Conservation (phyloP, 1,284 basidiomycete species). For the Tilletia horrida region DNA sequence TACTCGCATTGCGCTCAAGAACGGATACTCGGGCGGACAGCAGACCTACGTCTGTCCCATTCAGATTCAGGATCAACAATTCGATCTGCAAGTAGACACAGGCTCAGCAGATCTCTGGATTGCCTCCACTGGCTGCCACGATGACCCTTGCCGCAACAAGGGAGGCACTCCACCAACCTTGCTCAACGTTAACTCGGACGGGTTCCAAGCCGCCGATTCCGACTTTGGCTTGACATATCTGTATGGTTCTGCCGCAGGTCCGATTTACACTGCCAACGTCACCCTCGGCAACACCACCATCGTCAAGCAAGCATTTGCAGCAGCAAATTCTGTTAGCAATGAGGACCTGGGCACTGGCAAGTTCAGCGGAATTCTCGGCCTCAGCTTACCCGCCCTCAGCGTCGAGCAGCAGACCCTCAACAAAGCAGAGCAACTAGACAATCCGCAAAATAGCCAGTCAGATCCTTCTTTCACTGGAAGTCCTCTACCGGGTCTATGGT, state of each 20-base stretch:
- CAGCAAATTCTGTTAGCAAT: slow-evolving; percentile 31
- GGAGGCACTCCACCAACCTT: slow-evolving; percentile 26
- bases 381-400: slow-evolving; percentile 43
- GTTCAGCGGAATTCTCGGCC: slow-evolving; percentile 41
- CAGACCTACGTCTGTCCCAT: slow-evolving; percentile 42
- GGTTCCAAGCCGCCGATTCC: slow-evolving; percentile 30
- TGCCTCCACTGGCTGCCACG: slow-evolving; percentile 36
- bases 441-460: slow-evolving; percentile 26
- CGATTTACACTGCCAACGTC: slow-evolving; percentile 35
- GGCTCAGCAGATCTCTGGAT: slow-evolving; percentile 44
- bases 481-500: slow-evolving; percentile 43
- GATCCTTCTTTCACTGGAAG: slow-evolving; percentile 33
- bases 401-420: slow-evolving; percentile 39
- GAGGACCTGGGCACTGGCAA: slow-evolving; percentile 40
- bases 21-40: slow-evolving; percentile 37
- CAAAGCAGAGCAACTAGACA: slow-evolving; percentile 29
- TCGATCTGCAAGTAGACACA: slow-evolving; percentile 45
- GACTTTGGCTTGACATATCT: slow-evolving; percentile 40
- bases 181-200: slow-evolving; percentile 30
- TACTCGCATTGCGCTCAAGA: slow-evolving; percentile 34
- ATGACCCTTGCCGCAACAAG: slow-evolving; percentile 31
- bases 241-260: slow-evolving; percentile 34
- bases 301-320: slow-evolving; percentile 35
- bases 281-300: slow-evolving; percentile 29
- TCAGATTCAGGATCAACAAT: slow-evolving; percentile 30